Percentiles rank a stretch among this genome's conserved stretches.
phyloP scores from a whole-genome alignment of 768 basidiomycete genomes.

The Trametes cinnabarina region DNA sequence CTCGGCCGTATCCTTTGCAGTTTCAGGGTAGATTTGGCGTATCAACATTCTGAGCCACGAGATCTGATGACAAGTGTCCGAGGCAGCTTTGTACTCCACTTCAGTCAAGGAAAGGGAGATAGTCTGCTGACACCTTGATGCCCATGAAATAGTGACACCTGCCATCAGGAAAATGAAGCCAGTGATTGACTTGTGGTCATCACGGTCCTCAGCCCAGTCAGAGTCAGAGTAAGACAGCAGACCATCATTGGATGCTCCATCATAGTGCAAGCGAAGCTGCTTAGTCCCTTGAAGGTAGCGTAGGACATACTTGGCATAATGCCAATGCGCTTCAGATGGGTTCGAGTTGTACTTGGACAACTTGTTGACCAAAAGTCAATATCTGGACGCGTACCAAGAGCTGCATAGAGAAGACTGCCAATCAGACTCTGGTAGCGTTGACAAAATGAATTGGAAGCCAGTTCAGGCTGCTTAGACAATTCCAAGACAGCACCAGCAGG shows the following conservation, averaged over 20 bases:
- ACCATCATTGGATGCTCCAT: constrained; percentile 15
- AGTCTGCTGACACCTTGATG: constrained; percentile 14
- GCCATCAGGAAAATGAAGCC: constrained; percentile 37
- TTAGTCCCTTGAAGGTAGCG: no score
- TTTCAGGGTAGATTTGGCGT: no score
- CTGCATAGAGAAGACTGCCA: no score
- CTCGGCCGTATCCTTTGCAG: no score
- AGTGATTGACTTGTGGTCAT: constrained; percentile 32
- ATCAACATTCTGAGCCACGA: constrained; percentile 24
- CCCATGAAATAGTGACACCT: constrained; percentile 33
- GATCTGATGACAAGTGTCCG: constrained; percentile 27
- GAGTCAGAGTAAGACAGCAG: constrained; percentile 29
- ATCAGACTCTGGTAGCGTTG: no score
- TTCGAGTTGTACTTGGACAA: no score
- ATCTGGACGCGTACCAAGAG: no score
- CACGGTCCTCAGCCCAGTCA: constrained; percentile 32
- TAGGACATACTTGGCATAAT: no score
- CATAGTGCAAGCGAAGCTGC: constrained; percentile 6
- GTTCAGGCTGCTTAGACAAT: no score
- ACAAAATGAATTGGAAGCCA: no score
- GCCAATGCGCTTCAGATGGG: no score
- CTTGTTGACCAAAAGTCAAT: no score
- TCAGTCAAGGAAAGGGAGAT: constrained; percentile 37
- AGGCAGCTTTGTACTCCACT: constrained; percentile 37
- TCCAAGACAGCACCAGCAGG: constrained; percentile 1